Base-by-base conservation (phyloP, 768 basidiomycete species). In the Boletus subparvulus region DNA sequence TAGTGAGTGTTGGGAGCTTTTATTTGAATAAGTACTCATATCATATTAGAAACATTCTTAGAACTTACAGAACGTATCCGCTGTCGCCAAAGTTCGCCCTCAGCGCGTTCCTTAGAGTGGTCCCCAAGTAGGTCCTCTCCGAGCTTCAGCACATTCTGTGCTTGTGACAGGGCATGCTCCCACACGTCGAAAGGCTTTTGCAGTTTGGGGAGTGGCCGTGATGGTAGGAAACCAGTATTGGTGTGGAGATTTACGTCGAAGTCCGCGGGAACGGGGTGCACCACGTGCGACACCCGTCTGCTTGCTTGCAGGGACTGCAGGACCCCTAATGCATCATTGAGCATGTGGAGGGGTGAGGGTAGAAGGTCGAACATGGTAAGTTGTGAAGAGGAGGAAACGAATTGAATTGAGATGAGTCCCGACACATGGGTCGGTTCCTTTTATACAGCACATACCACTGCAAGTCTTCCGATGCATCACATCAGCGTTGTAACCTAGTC, bases 141-240 rank as follows among this genome's bases (percentile, higher is more conserved):
- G 33, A 87, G 72, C 56, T 78, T 77, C 32, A 92, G 72, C 17
- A 78, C 70, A 6, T 72, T 76, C 63, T 72, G 78, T 26, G 87
- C 90, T 21, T 77, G 77, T 14, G 65, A 72, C 30, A 88, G 78
- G 32, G 83, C 86, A 35, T 73, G 60, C 72, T 95, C 93, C 94
- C 92, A 98, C 6, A 82, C 67, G 13, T 69, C 71, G 65, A 80
- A 95, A 32, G 73, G 69, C 10, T 66, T 68, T 6, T 78, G 76
- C 26, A 96, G 76, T 28, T 73, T 78, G 3, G 82, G 78, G 8
- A 90, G 78, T 1, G 85, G 85, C 37, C 75, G 71, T 3, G 80
- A 71, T 1, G 95, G 96, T 62, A 98, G 83, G 76, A 98, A 98
- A 0, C 96, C 96, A 0, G 90, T 87, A 61, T 84, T 61, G 16